These are phyloP conservation scores for Cyberlindnera euphorbiiphila DNA, from an alignment of 805 yeast species.

Conservation along the genomic window DNA sequence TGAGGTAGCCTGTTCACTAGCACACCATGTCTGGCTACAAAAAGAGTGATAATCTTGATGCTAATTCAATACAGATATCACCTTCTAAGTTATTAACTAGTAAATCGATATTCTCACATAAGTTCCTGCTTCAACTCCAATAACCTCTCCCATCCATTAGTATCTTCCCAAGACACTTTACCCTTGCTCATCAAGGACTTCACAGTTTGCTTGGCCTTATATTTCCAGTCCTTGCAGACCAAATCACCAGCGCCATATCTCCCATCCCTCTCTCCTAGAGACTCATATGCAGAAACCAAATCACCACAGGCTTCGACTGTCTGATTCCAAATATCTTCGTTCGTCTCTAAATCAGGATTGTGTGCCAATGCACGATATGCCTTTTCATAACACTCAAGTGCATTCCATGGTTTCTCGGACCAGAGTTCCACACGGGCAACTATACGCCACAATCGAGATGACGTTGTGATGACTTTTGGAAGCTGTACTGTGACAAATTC, in stretches of 20 bases:
- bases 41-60: no score
- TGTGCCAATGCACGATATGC: constrained; percentile 73
- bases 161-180: constrained; percentile 71
- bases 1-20: no score
- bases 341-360: constrained; percentile 57
- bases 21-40: no score
- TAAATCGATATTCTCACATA: constrained; percentile 1
- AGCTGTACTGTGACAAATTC: constrained; percentile 67
- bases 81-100: no score
- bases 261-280: constrained; percentile 81
- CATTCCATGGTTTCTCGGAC: constrained; percentile 84
- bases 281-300: constrained; percentile 79
- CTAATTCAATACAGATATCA: no score
- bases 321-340: constrained; percentile 65
- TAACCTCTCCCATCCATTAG: constrained; percentile 71
- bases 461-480: constrained; percentile 64
- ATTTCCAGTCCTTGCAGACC: constrained; percentile 92
- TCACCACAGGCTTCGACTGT: constrained; percentile 79
- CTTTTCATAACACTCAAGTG: constrained; percentile 80
- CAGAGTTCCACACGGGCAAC: constrained; percentile 85
- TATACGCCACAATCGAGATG: constrained; percentile 67
- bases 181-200: constrained; percentile 79
- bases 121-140: constrained; percentile 33
- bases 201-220: constrained; percentile 69
- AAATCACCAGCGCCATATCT: constrained; percentile 73